phyloP scores from a whole-genome alignment of 257 asterid species.

The Solanum chilense region DNA sequence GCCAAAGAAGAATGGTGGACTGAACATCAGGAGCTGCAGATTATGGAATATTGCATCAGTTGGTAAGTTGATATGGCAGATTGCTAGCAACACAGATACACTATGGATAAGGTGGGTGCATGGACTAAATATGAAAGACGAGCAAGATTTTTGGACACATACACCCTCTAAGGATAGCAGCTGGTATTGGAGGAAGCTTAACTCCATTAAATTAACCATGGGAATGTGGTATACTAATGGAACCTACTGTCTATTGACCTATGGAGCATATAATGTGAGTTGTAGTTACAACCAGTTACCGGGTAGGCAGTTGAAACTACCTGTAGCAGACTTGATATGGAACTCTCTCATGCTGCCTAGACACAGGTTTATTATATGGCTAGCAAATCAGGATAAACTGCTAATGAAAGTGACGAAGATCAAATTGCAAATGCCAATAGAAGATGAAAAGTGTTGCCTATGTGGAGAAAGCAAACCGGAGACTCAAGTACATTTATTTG shows the following conservation, averaged over 20 bases:
- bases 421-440: neutral
- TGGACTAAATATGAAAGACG: neutral
- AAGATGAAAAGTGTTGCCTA: neutral
- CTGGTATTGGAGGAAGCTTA: neutral
- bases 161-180: neutral
- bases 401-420: neutral
- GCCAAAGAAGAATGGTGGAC: neutral
- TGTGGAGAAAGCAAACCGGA: neutral
- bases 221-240: neutral
- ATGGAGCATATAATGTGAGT: neutral
- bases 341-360: neutral
- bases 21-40: neutral
- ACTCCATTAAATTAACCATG: neutral
- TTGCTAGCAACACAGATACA: neutral
- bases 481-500: neutral
- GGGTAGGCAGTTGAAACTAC: neutral
- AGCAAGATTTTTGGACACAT: neutral
- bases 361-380: neutral
- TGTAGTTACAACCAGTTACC: neutral
- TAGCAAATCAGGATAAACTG: neutral
- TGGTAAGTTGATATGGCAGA: neutral
- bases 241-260: neutral
- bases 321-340: neutral
- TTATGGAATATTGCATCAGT: neutral
- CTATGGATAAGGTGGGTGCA: neutral